phyloP scores from a whole-genome alignment of 768 basidiomycete genomes.

The Candolleomyces efflorescens region DNA sequence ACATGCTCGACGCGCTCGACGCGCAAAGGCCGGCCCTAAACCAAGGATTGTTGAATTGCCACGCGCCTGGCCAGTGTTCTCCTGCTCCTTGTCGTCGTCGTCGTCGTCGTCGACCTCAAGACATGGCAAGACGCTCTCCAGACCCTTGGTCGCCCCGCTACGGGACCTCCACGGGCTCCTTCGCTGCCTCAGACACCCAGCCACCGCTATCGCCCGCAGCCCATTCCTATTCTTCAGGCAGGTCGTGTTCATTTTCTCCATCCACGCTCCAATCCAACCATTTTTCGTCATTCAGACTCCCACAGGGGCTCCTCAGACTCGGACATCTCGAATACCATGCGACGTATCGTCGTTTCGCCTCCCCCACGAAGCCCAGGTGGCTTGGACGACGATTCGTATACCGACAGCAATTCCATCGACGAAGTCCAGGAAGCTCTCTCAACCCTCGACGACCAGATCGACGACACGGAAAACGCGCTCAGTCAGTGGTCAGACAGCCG shows the following conservation, averaged over 20 bases:
- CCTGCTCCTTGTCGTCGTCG: slow-evolving; percentile 8
- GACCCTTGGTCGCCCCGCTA: slow-evolving; percentile 59
- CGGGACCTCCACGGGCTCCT: slow-evolving; percentile 56
- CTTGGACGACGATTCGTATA: slow-evolving; percentile 37
- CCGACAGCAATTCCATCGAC: slow-evolving; percentile 56
- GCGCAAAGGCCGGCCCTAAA: slow-evolving; percentile 24
- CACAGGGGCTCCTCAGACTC: slow-evolving; percentile 39
- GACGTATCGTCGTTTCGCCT: slow-evolving; percentile 55
- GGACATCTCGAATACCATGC: slow-evolving; percentile 45
- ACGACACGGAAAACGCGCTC: slow-evolving; percentile 60
- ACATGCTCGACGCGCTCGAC: slow-evolving; percentile 20
- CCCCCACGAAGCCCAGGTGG: slow-evolving; percentile 13
- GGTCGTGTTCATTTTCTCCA: slow-evolving; percentile 12
- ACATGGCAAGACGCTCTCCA: slow-evolving; percentile 37
- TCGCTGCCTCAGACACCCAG: slow-evolving; percentile 45
- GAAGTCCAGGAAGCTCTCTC: slow-evolving; percentile 71
- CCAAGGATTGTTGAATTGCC: slow-evolving; percentile 16
- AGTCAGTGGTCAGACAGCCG: slow-evolving; percentile 59
- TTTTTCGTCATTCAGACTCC: slow-evolving; percentile 29
- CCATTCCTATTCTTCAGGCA: slow-evolving; percentile 59
- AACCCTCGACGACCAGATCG: slow-evolving; percentile 63
- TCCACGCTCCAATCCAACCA: slow-evolving; percentile 3
- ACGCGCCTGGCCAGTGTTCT: slow-evolving; percentile 5
- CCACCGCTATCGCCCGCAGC: slow-evolving; percentile 55
- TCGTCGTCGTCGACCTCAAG: slow-evolving; percentile 1